A percentile compares a stretch with the other conserved stretches of the same genome.
These are phyloP conservation scores for Nemania serpens DNA, from an alignment of 2,329 filamentous ascomycete genomes.

Conservation along the genomic window DNA sequence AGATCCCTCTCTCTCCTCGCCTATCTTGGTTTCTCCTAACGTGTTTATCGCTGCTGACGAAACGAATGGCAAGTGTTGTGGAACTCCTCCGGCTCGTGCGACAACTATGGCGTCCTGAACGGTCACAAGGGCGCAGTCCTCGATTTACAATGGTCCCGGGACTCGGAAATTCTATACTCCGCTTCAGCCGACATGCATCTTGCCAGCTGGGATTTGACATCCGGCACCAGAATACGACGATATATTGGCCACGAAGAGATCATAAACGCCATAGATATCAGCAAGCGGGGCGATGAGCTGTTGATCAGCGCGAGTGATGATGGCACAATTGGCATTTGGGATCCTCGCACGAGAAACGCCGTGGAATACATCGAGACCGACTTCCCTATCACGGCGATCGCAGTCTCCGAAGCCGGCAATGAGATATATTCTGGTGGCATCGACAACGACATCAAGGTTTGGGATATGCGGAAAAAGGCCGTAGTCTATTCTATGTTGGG, in stretches of 20 bases:
- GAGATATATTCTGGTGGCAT: slow-evolving; percentile 95
- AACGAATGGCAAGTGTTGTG: slow-evolving; percentile 71
- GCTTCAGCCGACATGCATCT: slow-evolving; percentile 93
- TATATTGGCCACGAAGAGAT: slow-evolving; percentile 94
- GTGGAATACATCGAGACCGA: slow-evolving; percentile 87
- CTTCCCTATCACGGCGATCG: slow-evolving; percentile 89
- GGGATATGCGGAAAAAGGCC: slow-evolving; percentile 92
- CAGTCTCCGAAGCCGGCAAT: slow-evolving; percentile 91
- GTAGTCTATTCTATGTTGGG: slow-evolving; percentile 86
- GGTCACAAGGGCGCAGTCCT: slow-evolving; percentile 91
- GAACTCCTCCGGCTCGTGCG: slow-evolving; percentile 89
- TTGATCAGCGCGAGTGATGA: slow-evolving; percentile 93
- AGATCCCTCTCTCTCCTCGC: slow-evolving; percentile 39
- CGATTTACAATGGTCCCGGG: slow-evolving; percentile 95
- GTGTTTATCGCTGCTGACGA: background rate
- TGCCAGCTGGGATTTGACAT: slow-evolving; percentile 93
- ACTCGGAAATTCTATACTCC: slow-evolving; percentile 87
- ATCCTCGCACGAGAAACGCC: slow-evolving; percentile 87
- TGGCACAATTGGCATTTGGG: slow-evolving; percentile 93
- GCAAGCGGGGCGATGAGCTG: slow-evolving; percentile 86
- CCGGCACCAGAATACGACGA: slow-evolving; percentile 86
- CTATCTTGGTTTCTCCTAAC: background rate
- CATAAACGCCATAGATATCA: slow-evolving; percentile 90
- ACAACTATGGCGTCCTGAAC: slow-evolving; percentile 87
- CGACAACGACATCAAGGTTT: slow-evolving; percentile 96